Conservation (phyloP, 345 rosid genomes). For the Erucastrum elatum region DNA sequence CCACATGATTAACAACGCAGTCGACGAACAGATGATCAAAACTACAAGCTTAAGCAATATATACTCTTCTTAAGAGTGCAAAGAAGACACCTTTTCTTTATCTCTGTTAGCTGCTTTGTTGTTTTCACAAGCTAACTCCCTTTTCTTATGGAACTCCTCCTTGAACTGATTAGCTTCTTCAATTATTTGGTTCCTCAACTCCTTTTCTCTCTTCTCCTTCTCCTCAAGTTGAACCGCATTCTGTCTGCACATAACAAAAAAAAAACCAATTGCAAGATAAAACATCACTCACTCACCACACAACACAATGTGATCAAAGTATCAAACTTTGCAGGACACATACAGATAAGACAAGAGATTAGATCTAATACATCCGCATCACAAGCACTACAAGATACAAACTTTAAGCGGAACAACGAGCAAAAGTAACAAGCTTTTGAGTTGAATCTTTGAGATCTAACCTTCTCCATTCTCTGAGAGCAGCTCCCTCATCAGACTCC, state of each 20-base stretch:
- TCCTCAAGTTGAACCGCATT: conserved; percentile 70
- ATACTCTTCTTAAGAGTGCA: neutral
- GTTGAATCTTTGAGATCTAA: conserved; percentile 29
- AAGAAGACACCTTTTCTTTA: conserved; percentile 60
- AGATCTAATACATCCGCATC: neutral
- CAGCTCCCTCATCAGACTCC: conserved; percentile 59
- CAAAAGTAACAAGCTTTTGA: neutral
- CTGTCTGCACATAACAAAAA: conserved; percentile 47
- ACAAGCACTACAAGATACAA: neutral
- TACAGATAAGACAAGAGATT: neutral
- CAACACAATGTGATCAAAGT: conserved; percentile 9
- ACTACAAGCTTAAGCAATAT: neutral
- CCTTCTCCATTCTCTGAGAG: conserved; percentile 89
- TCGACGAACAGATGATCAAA: neutral
- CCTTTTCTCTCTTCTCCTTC: conserved; percentile 80
- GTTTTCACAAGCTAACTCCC: conserved; percentile 54
- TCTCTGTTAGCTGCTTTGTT: conserved; percentile 68
- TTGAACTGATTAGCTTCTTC: conserved; percentile 69
- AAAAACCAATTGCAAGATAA: conserved; percentile 10
- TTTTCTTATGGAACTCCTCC: conserved; percentile 62
- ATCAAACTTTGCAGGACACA: neutral
- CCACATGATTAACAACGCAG: neutral
- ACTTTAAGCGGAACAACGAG: neutral
- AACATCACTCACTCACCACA: conserved; percentile 28
- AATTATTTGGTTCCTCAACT: conserved; percentile 51